phyloP scores from a whole-genome alignment of 495 filamentous ascomycete species.

The Collariella sp. region DNA sequence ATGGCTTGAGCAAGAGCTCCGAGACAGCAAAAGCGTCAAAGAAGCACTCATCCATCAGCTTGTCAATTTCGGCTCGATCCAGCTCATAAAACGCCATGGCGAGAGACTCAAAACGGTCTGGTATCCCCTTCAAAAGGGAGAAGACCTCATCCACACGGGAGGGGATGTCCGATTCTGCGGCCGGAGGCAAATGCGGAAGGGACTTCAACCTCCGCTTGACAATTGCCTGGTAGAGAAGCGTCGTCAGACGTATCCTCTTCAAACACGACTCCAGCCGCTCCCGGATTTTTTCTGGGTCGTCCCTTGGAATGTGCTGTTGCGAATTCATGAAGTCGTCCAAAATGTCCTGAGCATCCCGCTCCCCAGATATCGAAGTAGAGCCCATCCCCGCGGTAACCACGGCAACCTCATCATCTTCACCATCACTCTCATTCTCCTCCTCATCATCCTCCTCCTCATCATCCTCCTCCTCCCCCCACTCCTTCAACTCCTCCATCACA shows the following conservation, averaged over 20 bases:
- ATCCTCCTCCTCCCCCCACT: constrained; percentile 60
- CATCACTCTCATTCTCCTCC: constrained; percentile 27
- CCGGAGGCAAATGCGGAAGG: constrained; percentile 32
- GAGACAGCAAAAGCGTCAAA: constrained; percentile 40
- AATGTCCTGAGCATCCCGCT: constrained; percentile 32
- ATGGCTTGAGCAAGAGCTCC: constrained; percentile 36
- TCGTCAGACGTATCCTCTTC: constrained; percentile 48
- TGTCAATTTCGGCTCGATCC: constrained; percentile 36
- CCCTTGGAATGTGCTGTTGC: constrained; percentile 44
- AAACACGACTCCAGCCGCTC: constrained; percentile 48
- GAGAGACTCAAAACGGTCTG: constrained; percentile 34
- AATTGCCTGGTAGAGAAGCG: constrained; percentile 50
- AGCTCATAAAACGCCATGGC: constrained; percentile 44
- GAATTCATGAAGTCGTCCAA: constrained; percentile 50
- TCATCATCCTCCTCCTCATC: constrained; percentile 40
- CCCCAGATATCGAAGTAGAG: constrained; percentile 7
- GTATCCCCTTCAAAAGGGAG: constrained; percentile 32
- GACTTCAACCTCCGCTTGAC: constrained; percentile 52
- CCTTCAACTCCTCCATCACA: constrained; percentile 72
- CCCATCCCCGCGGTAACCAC: constrained; percentile 18
- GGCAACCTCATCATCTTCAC: constrained; percentile 25
- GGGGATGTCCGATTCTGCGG: constrained; percentile 18
- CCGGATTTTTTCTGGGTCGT: constrained; percentile 46
- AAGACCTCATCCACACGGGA: constrained; percentile 39
- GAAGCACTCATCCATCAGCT: constrained; percentile 41